Base-by-base conservation (phyloP, 2,329 filamentous ascomycete genomes). In the Exophiala sideris region DNA sequence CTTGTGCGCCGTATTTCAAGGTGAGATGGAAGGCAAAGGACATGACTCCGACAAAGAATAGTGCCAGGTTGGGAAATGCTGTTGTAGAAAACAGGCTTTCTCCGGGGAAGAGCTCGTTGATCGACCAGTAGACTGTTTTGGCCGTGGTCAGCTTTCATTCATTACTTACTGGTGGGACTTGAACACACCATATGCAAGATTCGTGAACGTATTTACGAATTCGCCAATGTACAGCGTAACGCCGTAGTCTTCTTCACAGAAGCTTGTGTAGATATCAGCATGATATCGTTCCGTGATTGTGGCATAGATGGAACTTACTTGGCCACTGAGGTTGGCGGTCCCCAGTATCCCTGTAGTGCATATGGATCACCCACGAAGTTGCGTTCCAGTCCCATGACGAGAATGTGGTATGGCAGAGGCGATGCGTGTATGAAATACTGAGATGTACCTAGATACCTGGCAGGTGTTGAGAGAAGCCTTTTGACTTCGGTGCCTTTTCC, bases 141-240 rank as follows among this genome's bases (percentile, higher is more conserved):
- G 9, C 16, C 16, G 6, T 14, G 33, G 21, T 20, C 29, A n/a
- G 35, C n/a, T 20, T 34, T 7, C 24, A 12, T 9, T n/a, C 10
- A 34, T 39, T 34, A 21, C 16, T 12, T 20, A 14, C 46, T 41
- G 18, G 12, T 33, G 29, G 14, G 4, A 42, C 3, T n/a, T 18
- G 12, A 7, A 38, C 54, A 16, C 14, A 61, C 58, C 58, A 35
- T 68, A 68, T 47, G 57, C 55, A 1, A 67, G 36, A 41, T 67
- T 67, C 4, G 64, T 64, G 24, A 68, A 55, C n/a, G 56, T 66
- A 50, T 67, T 68, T 52, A 67, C 57, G 18, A 68, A 64, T 42
- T 68, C 65, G 16, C 60, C 65, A 21, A 66, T 53, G 40, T 62
- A 67, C 38, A 57, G 57, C 1, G 57, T 64, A 36, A 67, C 48